Percentiles rank a stretch among this genome's conserved stretches.
Evolutionary conservation across 345 rosid genomes (phyloP).

Genomic region (Hypericum perforatum): DNA sequence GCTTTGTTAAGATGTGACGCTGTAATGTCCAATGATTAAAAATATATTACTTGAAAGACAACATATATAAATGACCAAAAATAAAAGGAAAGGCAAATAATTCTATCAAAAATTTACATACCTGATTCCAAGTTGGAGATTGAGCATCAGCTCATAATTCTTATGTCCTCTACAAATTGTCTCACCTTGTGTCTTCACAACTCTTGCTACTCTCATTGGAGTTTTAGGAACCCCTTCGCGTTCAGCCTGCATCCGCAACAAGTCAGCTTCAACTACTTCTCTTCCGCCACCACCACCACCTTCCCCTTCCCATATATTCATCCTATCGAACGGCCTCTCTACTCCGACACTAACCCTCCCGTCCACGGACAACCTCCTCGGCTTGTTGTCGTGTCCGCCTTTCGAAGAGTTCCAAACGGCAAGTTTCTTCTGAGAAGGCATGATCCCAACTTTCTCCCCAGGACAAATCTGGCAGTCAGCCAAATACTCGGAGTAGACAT

Average conservation of each 20-base stretch:
- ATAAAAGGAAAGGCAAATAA: slow-evolving; percentile 19
- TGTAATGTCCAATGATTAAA: too few relatives aligned
- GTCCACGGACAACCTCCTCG: slow-evolving; percentile 65
- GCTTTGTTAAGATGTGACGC: too few relatives aligned
- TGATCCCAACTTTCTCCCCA: slow-evolving; percentile 54
- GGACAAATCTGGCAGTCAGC: slow-evolving; percentile 30
- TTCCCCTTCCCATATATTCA: slow-evolving; percentile 56
- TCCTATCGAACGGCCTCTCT: slow-evolving; percentile 59
- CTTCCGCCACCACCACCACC: slow-evolving; percentile 2
- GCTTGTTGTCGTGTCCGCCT: slow-evolving; percentile 31
- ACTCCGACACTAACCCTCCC: slow-evolving; percentile 76
- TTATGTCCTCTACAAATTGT: slow-evolving; percentile 82
- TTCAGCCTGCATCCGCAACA: slow-evolving; percentile 30
- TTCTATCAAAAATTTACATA: slow-evolving; percentile 28
- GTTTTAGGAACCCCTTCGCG: slow-evolving; percentile 22
- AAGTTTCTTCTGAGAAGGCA: slow-evolving; percentile 86
- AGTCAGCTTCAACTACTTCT: slow-evolving; percentile 26
- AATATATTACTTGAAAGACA: too few relatives aligned
- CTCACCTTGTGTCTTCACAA: slow-evolving; percentile 71
- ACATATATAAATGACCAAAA: neutral
- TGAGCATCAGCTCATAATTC: slow-evolving; percentile 93
- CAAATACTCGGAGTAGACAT: slow-evolving; percentile 36
- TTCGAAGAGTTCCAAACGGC: slow-evolving; percentile 71
- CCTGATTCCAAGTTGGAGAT: slow-evolving; percentile 38
- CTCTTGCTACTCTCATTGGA: slow-evolving; percentile 58